Conservation (phyloP, 169 alveolate genomes). For the Miamiensis avidus region DNA sequence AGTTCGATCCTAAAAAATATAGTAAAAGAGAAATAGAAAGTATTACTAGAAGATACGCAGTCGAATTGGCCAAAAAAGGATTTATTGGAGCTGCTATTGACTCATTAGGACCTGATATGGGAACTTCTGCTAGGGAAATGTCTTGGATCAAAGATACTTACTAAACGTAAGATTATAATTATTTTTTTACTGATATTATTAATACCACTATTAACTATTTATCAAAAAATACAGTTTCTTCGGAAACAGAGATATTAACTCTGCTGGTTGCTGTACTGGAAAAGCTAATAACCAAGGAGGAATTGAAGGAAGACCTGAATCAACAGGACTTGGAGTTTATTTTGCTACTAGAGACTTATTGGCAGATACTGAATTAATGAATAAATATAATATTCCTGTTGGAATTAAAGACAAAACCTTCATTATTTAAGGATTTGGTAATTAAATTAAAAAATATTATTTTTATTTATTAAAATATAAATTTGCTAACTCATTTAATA, state of each 20-base stretch:
- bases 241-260: constrained; percentile 65
- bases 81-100: constrained; percentile 78
- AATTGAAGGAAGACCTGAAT: constrained; percentile 76
- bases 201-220: not conserved
- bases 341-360: constrained; percentile 67
- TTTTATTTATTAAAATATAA: no score
- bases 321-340: constrained; percentile 80
- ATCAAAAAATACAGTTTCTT: constrained; percentile 23
- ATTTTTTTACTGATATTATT: constrained; percentile 13
- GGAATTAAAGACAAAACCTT: constrained; percentile 64
- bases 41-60: constrained; percentile 72
- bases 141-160: constrained; percentile 79
- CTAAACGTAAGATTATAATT: constrained; percentile 28
- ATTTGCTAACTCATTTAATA: no score
- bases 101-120: constrained; percentile 82
- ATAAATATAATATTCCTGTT: constrained; percentile 32
- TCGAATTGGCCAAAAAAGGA: constrained; percentile 79
- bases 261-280: constrained; percentile 78
- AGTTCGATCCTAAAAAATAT: constrained; percentile 68
- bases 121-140: constrained; percentile 78
- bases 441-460: no score
- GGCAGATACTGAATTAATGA: constrained; percentile 40
- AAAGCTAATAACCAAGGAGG: constrained; percentile 72
- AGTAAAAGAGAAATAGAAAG: constrained; percentile 65
- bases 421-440: constrained; percentile 75